These are phyloP conservation scores for Sphaerobolus stellatus DNA, from an alignment of 1,284 basidiomycete genomes.

Conservation along the genomic window DNA sequence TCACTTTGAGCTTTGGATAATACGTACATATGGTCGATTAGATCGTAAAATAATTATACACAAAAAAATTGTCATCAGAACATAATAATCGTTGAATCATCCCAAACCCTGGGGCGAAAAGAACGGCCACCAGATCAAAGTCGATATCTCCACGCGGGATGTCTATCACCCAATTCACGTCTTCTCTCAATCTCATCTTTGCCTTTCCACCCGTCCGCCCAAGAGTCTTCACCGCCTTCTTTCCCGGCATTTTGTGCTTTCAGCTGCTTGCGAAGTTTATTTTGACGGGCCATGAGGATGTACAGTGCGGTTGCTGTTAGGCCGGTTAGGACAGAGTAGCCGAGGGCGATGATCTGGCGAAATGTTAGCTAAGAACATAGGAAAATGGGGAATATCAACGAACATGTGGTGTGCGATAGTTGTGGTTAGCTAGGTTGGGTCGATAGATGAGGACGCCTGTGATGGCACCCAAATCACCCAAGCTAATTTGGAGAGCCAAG, in stretches of 20 bases:
- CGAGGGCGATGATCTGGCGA: constrained; percentile 49
- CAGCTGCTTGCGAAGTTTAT: constrained; percentile 40
- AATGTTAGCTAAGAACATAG: neutral
- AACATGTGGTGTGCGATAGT: constrained; percentile 55
- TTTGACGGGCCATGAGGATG: constrained; percentile 52
- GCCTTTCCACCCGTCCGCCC: constrained; percentile 7
- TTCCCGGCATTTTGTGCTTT: constrained; percentile 5
- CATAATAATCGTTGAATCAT: no score
- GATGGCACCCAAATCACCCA: constrained; percentile 66
- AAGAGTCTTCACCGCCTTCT: constrained; percentile 7
- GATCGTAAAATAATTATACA: no score
- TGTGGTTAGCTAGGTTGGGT: constrained; percentile 44
- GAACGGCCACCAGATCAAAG: no score
- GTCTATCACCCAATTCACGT: constrained; percentile 8
- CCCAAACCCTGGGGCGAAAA: no score
- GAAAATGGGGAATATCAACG: neutral
- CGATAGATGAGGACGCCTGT: constrained; percentile 52
- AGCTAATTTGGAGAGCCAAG: constrained; percentile 65
- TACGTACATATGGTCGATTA: no score
- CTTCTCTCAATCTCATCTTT: constrained; percentile 5
- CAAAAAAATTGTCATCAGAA: no score
- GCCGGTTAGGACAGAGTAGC: constrained; percentile 54
- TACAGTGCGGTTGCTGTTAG: constrained; percentile 48
- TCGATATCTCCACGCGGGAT: constrained; percentile 13
- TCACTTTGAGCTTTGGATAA: no score